Evolutionary conservation across 768 basidiomycete genomes (phyloP).

Genomic region (Naganishia vishniacii): DNA sequence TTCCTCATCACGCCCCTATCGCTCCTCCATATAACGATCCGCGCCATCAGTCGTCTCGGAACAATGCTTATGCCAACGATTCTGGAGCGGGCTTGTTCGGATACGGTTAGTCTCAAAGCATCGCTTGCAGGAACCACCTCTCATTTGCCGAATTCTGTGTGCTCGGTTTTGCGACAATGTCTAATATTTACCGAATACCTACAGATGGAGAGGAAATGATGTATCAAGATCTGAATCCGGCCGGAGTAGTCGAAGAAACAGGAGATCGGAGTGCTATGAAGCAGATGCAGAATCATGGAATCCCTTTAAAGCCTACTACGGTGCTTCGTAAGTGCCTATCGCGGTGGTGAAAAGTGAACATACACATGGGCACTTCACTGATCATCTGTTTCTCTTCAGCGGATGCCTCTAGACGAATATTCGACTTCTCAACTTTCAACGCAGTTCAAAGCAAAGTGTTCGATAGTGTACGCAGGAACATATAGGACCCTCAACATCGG

Average conservation of each 20-base stretch:
- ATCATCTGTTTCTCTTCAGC: conserved; percentile 53
- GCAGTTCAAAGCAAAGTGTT: conserved; percentile 81
- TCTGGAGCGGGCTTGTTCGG: not conserved
- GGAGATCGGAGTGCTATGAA: conserved; percentile 17
- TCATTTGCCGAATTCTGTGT: not conserved
- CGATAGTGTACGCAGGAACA: conserved; percentile 56
- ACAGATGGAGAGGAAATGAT: not conserved
- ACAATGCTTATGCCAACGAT: not conserved
- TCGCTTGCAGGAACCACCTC: too few relatives aligned
- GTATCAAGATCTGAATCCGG: not conserved
- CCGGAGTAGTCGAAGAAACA: not conserved
- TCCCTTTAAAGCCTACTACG: conserved; percentile 17
- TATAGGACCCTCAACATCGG: not conserved
- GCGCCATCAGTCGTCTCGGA: not conserved
- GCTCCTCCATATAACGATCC: not conserved
- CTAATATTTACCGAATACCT: too few relatives aligned
- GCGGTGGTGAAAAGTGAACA: too few relatives aligned
- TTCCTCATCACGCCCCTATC: not conserved
- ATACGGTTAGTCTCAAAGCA: not conserved
- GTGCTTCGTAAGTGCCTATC: conserved; percentile 20
- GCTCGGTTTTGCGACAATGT: too few relatives aligned
- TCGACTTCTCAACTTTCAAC: conserved; percentile 88
- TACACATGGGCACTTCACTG: too few relatives aligned
- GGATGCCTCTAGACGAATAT: conserved; percentile 70
- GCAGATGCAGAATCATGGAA: conserved; percentile 23